phyloP scores from a whole-genome alignment of 208 protist species.

The Trypanosoma mega region DNA sequence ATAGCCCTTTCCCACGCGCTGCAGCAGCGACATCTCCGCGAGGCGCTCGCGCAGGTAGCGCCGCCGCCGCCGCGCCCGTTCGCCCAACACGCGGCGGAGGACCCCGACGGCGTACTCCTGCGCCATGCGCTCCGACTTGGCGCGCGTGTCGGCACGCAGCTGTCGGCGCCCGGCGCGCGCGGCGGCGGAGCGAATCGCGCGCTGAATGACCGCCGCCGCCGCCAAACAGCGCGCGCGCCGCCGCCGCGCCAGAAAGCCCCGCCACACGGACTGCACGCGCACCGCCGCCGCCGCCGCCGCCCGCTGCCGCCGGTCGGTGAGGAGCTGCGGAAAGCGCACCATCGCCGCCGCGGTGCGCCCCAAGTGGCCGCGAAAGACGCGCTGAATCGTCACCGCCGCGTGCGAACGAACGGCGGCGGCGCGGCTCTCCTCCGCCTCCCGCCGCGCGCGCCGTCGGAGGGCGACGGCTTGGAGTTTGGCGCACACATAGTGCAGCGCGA shows the following conservation, averaged over 20 bases:
- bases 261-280: slow-evolving; percentile 36
- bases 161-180: slow-evolving; percentile 4
- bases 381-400: slow-evolving; percentile 36
- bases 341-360: slow-evolving; percentile 23
- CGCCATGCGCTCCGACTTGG: slow-evolving; percentile 1
- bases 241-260: slow-evolving; percentile 27
- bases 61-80: slow-evolving; percentile 9
- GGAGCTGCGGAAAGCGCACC: slow-evolving; percentile 47
- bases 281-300: slow-evolving; percentile 23
- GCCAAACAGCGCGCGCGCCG: slow-evolving; percentile 7
- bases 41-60: slow-evolving; percentile 16
- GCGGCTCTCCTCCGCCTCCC: slow-evolving; percentile 26
- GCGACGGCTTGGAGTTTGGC: slow-evolving; percentile 58
- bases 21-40: slow-evolving; percentile 18
- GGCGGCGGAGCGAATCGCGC: slow-evolving; percentile 34
- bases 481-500: slow-evolving; percentile 53
- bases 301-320: slow-evolving; percentile 6
- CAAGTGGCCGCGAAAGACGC: slow-evolving; percentile 33
- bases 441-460: slow-evolving; percentile 39
- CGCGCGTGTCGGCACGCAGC: slow-evolving; percentile 10
- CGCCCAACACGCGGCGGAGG: slow-evolving; percentile 22
- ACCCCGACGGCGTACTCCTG: slow-evolving; percentile 15
- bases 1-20: slow-evolving; percentile 26
- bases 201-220: slow-evolving; percentile 41
- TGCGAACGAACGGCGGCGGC: slow-evolving; percentile 25